phyloP scores from a whole-genome alignment of 495 filamentous ascomycete genomes.

The Penicillium bialowiezense region DNA sequence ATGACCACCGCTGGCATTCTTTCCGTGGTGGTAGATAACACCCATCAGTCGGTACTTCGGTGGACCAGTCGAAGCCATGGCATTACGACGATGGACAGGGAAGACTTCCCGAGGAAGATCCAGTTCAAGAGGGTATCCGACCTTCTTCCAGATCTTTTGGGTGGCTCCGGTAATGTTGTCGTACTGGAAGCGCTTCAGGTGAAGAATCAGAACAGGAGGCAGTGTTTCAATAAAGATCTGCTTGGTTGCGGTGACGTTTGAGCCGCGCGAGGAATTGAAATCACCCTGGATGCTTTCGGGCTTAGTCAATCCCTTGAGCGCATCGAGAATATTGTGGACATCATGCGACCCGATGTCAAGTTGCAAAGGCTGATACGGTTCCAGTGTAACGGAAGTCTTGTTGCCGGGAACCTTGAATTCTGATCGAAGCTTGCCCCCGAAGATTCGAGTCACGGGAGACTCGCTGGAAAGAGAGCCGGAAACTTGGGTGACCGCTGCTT shows the following conservation, averaged over 20 bases:
- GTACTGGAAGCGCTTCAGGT: constrained; percentile 96
- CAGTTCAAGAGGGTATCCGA: constrained; percentile 90
- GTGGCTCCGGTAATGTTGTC: constrained; percentile 80
- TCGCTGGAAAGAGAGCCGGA: constrained; percentile 70
- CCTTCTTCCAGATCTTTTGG: constrained; percentile 97
- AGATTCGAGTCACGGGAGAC: constrained; percentile 90
- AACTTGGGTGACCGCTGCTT: constrained; percentile 78
- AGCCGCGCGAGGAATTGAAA: constrained; percentile 78
- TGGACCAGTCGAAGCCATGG: constrained; percentile 51
- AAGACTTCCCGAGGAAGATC: constrained; percentile 95
- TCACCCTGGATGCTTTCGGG: constrained; percentile 83
- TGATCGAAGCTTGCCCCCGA: constrained; percentile 87
- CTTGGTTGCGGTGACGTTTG: constrained; percentile 76
- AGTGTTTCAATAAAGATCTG: constrained; percentile 93
- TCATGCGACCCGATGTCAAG: constrained; percentile 86
- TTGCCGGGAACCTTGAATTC: constrained; percentile 84
- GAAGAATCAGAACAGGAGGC: constrained; percentile 88
- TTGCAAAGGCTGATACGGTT: constrained; percentile 92
- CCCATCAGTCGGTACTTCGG: constrained; percentile 82
- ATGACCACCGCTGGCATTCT: constrained; percentile 90
- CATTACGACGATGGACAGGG: constrained; percentile 66
- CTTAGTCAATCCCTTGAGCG: constrained; percentile 77
- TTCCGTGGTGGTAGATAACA: constrained; percentile 98
- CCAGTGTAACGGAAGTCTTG: constrained; percentile 84
- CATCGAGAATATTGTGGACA: constrained; percentile 87